Base-by-base conservation (phyloP, 1,139 yeast species). In the Debaryomycetaceae sp. region DNA sequence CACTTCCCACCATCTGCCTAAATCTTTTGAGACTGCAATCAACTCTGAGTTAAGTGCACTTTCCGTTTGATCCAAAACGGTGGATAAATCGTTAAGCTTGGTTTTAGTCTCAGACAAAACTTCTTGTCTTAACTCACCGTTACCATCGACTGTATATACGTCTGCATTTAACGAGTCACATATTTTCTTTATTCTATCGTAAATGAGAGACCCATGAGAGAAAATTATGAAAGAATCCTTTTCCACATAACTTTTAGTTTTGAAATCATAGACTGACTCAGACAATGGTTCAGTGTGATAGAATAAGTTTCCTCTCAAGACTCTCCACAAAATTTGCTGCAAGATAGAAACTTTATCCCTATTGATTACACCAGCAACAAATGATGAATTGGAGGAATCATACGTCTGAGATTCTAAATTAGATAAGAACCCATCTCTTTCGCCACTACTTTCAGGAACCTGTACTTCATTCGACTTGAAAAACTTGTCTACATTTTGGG, bases 321-420 rank as follows among this genome's bases (percentile, higher is more conserved):
- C 83, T 67, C 99, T 80, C 98, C 98, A 93, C 52, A 95, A 74
- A 44, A 95, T 89, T 56, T 89, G 87, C 62, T 90, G 96, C 54
- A 93, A 71, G 4, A 87, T 76, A 40, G 75, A 72, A 43, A 85
- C 81, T 59, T 87, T 87, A 24, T 78, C 79, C 47, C 95, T 79
- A 49, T 82, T 80, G 42, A 95, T 85, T 7, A 89, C 88, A 55
- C 99, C 99, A 24, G 95, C 76, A 37, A 91, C 83, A 55, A 87
- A 88, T 30, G 67, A 65, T 53, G 67, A 56, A 6, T 58, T 57
- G 40, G 54, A 48, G 17, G 52, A 38, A 6, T 53, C 53, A 36
- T 47, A 42, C 4, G 57, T 63, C 30, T 63, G 66, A 6, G 62
- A 46, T 46, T 66, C 72, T 48, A 66, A 62, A 38, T 58, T 61